phyloP scores from a whole-genome alignment of 2,329 filamentous ascomycete genomes.

The Xylariaceae sp. region DNA sequence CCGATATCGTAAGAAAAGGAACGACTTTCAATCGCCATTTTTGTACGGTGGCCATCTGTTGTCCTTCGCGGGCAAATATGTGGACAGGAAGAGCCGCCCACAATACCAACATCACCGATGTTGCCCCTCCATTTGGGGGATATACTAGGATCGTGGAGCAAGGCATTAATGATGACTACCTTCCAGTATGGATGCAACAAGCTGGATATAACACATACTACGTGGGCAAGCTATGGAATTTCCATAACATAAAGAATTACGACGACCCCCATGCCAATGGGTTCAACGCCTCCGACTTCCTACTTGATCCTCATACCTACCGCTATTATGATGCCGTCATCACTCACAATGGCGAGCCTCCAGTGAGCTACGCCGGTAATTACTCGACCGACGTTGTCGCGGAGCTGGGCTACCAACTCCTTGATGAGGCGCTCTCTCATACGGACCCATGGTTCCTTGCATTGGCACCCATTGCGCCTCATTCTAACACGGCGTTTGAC shows the following conservation, averaged over 20 bases:
- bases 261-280: slow-evolving; percentile 52
- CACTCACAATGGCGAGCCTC: slow-evolving; percentile 51
- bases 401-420: slow-evolving; percentile 47
- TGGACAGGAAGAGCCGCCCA: slow-evolving; percentile 65
- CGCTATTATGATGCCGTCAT: slow-evolving; percentile 59
- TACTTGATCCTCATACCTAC: slow-evolving; percentile 60
- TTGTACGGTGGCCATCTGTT: slow-evolving; percentile 63
- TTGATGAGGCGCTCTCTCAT: slow-evolving; percentile 47
- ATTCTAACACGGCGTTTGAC: slow-evolving; percentile 19
- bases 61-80: slow-evolving; percentile 61
- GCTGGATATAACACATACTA: slow-evolving; percentile 70
- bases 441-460: slow-evolving; percentile 56
- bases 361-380: slow-evolving; percentile 50
- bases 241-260: slow-evolving; percentile 58
- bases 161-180: slow-evolving; percentile 62
- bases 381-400: slow-evolving; percentile 54
- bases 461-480: slow-evolving; percentile 56
- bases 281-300: slow-evolving; percentile 47
- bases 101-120: slow-evolving; percentile 65
- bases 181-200: slow-evolving; percentile 65
- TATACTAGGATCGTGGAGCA: slow-evolving; percentile 64
- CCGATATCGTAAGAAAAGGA: no score
- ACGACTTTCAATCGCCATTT: slow-evolving; percentile 60
- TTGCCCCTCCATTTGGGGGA: slow-evolving; percentile 53
- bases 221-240: slow-evolving; percentile 68